A percentile compares a stretch with the other conserved stretches of the same genome.
phyloP scores from a whole-genome alignment of 345 rosid genomes.

The Linum trigynum region DNA sequence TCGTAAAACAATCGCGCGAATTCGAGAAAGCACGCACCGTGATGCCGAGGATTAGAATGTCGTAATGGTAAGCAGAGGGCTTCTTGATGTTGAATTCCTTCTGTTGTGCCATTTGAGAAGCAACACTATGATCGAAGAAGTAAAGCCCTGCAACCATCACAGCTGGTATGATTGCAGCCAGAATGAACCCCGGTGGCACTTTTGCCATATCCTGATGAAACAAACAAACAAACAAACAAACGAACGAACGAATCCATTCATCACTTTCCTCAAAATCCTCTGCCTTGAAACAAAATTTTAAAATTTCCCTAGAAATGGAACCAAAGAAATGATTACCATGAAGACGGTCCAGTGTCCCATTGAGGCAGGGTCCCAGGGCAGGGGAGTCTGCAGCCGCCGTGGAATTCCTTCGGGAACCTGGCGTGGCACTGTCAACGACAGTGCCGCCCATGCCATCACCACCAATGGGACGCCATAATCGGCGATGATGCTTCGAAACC shows the following conservation, averaged over 20 bases:
- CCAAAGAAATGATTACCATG: constrained; percentile 16
- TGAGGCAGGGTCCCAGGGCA: constrained; percentile 28
- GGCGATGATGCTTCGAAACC: constrained; percentile 31
- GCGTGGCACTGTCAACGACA: constrained; percentile 18
- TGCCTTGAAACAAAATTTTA: background rate
- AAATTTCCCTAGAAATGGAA: too few species aligned
- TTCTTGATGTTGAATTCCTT: constrained; percentile 16
- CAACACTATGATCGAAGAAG: constrained; percentile 18
- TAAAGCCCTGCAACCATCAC: constrained; percentile 15
- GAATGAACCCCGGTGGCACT: constrained; percentile 8
- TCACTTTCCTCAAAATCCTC: background rate
- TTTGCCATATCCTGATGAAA: constrained; percentile 11
- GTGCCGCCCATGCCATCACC: constrained; percentile 27
- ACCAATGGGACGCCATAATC: constrained; percentile 34
- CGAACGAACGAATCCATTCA: background rate
- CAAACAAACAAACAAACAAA: background rate
- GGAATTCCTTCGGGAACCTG: constrained; percentile 28
- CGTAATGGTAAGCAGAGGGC: constrained; percentile 17
- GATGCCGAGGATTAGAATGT: constrained; percentile 12
- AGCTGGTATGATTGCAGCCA: constrained; percentile 9
- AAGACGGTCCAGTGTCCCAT: constrained; percentile 31
- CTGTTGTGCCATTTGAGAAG: constrained; percentile 18
- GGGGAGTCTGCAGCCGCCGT: constrained; percentile 26
- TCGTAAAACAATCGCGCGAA: too few species aligned
- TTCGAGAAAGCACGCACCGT: background rate